Percentiles rank a stretch among this genome's conserved stretches.
Evolutionary conservation across 495 filamentous ascomycete species (phyloP).

Genomic region (Aspergillus incahuasiensis): DNA sequence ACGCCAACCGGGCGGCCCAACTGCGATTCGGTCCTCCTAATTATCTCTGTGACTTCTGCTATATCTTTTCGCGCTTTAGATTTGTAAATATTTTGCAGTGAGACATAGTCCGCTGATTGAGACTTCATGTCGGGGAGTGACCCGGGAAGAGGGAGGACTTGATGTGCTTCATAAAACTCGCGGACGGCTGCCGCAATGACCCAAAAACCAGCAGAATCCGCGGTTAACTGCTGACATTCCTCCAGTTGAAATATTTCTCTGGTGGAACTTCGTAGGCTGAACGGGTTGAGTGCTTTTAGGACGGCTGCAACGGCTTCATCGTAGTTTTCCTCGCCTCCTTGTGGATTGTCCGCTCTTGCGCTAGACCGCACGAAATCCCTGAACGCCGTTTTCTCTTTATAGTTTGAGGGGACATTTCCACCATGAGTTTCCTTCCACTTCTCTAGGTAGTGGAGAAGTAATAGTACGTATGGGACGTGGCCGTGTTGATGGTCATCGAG

Average conservation of each 20-base stretch:
- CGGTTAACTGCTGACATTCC: conserved; percentile 45
- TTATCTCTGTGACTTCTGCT: conserved; percentile 68
- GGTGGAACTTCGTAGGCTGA: conserved; percentile 61
- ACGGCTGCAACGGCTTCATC: conserved; percentile 88
- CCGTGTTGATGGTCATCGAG: conserved; percentile 82
- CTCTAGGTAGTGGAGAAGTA: conserved; percentile 82
- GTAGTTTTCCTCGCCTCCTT: conserved; percentile 95
- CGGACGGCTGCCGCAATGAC: conserved; percentile 78
- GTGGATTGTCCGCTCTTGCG: conserved; percentile 67
- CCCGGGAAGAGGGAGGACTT: conserved; percentile 76
- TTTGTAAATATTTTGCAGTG: conserved; percentile 93
- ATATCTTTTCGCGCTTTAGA: conserved; percentile 75
- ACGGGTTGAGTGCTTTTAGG: conserved; percentile 69
- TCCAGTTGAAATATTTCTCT: conserved; percentile 73
- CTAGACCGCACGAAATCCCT: conserved; percentile 59
- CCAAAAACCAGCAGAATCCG: conserved; percentile 67
- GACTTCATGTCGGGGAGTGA: conserved; percentile 98
- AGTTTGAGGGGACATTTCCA: conserved; percentile 63
- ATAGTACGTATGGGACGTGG: conserved; percentile 82
- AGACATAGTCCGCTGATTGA: conserved; percentile 83
- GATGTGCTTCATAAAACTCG: conserved; percentile 65
- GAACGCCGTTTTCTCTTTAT: conserved; percentile 86
- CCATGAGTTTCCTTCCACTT: conserved; percentile 73
- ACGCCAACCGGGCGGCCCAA: conserved; percentile 48
- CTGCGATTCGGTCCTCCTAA: conserved; percentile 55